Base-by-base conservation (phyloP, 345 rosid genomes). In the Euphorbia tirucalli region DNA sequence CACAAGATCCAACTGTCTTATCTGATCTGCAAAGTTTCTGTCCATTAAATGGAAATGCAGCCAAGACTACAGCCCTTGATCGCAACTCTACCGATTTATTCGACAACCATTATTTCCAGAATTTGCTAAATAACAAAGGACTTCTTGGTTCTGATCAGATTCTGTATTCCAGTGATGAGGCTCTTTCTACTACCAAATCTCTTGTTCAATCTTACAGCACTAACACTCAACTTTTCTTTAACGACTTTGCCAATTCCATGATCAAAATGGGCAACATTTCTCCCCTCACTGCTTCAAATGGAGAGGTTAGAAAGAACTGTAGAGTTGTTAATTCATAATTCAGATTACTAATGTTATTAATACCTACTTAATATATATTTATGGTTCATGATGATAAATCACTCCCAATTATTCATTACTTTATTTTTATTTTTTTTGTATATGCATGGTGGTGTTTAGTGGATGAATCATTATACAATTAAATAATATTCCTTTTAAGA, bases 191-290 rank as follows among this genome's bases (percentile, higher is more conserved):
- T 4, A 63, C 80, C 28, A 52, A 35, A 55, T 25, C 16, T 62
- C 28, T 77, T 31, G 80, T 77, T 14, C 25, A 77, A 32, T 22
- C 57, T 39, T 77, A 71, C 19, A 67, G 69, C 35, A 63, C 11
- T 19, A 77, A 71, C 24, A 41, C 30, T 35, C 25, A 52, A 22
- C 73, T 68, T 14, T 75, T 75, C 68, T 61, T 75, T 14, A 3
- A 57, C 25, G 64, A 58, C 52, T 68, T 68, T 15, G 67, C 64
- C 9, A 65, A 72, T 65, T 65, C 75, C 39, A 64, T 64, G 70
- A 64, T 56, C 75, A 72, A 67, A 79, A 79, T 60, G 96, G 96
- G 74, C 81, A 72, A 72, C 31, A 83, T 81, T 0, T 81, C 65
- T 27, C 86, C 91, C 10, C 67, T 74, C 3, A 74, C 71, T 6